A percentile compares a stretch with the other conserved stretches of the same genome.
Evolutionary conservation across 2,329 filamentous ascomycete genomes (phyloP).

Genomic region (Hymenoscyphus infarciens): DNA sequence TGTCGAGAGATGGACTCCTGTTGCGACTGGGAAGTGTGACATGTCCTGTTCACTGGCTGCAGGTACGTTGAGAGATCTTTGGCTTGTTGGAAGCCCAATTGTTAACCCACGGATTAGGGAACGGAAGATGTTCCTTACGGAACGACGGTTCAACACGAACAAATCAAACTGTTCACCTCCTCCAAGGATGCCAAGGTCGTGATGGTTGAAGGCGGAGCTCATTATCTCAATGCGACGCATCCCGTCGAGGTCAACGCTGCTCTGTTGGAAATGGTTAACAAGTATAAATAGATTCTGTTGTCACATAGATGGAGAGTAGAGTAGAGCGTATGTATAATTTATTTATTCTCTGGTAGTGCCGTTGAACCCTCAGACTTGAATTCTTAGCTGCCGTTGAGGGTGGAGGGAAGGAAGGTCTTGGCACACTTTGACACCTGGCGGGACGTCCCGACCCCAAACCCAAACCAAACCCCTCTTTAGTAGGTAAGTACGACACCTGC

Average conservation of each 20-base stretch:
- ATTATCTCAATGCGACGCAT: slow-evolving; percentile 44
- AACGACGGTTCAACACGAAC: slow-evolving; percentile 41
- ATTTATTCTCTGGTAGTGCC: not conserved
- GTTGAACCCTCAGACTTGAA: not conserved
- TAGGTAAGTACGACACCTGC: not conserved
- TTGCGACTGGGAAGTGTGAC: slow-evolving; percentile 44
- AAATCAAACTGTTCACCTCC: slow-evolving; percentile 49
- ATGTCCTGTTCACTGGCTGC: slow-evolving; percentile 48
- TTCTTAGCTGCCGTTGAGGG: not conserved
- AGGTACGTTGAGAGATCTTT: not conserved
- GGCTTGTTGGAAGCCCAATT: too few species aligned
- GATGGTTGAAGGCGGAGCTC: slow-evolving; percentile 43
- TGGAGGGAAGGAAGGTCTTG: not conserved
- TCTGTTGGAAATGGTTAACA: slow-evolving; percentile 18
- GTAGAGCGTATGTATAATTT: not conserved
- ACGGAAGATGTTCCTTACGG: slow-evolving; percentile 45
- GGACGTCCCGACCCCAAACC: not conserved
- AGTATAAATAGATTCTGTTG: slow-evolving; percentile 4
- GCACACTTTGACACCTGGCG: not conserved
- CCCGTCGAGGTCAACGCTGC: slow-evolving; percentile 17
- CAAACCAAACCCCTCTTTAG: not conserved
- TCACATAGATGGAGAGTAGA: not conserved
- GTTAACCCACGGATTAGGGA: slow-evolving; percentile 27
- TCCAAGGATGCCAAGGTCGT: slow-evolving; percentile 44
- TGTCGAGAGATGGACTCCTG: slow-evolving; percentile 47